Percentiles rank a stretch among this genome's conserved stretches.
phyloP scores from a whole-genome alignment of 495 filamentous ascomycete genomes.

The Pyronema domesticum region DNA sequence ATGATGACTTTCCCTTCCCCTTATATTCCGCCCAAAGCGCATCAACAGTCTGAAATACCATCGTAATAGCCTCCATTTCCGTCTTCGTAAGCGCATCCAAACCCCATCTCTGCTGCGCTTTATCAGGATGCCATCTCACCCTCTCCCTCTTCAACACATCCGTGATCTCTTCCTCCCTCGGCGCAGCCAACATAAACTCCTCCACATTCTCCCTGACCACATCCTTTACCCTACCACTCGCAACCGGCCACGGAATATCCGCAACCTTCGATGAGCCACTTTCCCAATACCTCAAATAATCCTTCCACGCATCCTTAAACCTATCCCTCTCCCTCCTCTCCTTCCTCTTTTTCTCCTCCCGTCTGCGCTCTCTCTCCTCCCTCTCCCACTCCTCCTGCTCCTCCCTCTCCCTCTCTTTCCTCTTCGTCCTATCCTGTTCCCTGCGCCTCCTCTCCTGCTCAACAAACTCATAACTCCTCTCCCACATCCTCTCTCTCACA shows the following conservation, averaged over 20 bases:
- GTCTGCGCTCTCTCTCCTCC: conserved; percentile 23
- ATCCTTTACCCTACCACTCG: conserved; percentile 42
- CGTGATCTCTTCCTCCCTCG: conserved; percentile 27
- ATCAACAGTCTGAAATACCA: conserved; percentile 85
- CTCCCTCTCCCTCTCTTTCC: conserved; percentile 29
- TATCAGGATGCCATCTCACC: conserved; percentile 94
- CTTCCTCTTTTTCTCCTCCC: conserved; percentile 33
- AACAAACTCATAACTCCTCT: conserved; percentile 56
- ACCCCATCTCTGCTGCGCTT: conserved; percentile 80
- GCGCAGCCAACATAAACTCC: conserved; percentile 42
- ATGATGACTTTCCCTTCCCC: conserved; percentile 11
- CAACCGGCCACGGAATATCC: conserved; percentile 63
- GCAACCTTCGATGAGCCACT: conserved; percentile 29
- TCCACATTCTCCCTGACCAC: conserved; percentile 43
- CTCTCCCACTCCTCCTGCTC: conserved; percentile 28
- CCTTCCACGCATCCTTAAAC: conserved; percentile 42
- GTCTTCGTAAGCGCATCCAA: conserved; percentile 41
- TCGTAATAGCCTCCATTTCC: conserved; percentile 62
- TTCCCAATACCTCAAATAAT: conserved; percentile 46
- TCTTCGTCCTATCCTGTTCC: conserved; percentile 35
- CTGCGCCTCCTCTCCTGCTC: conserved; percentile 45
- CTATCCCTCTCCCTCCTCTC: conserved; percentile 32
- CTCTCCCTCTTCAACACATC: conserved; percentile 64
- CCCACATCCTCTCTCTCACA: conserved; percentile 82
- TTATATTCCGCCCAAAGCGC: conserved; percentile 49